Evolutionary conservation across 2,329 filamentous ascomycete genomes (phyloP), one percentile per base, ranked within the genome.

Genomic region (Passalora sequoiae): DNA sequence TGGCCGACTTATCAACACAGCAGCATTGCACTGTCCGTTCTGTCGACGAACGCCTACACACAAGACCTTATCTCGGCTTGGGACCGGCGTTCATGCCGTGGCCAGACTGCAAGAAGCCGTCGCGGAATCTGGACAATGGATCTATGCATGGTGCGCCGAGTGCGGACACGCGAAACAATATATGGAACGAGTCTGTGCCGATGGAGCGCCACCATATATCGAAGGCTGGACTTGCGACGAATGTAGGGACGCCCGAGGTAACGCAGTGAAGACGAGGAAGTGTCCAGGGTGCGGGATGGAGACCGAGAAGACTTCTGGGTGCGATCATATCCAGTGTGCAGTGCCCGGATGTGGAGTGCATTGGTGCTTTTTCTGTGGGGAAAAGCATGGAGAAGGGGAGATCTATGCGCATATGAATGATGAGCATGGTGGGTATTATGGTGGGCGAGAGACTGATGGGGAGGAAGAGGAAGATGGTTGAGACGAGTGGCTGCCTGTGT

Each of bases 381-480:
- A 39, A 16, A 28, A 31, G 32, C 30, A 47, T 16, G 22, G 19
- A 27, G 37, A 33, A 25, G 24, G 13, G 9, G 29, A 17, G 1
- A 44, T 50, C 27, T 50, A 50, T 33, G 24, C 4, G n/a, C 47
- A 50, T 38, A 47, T 50, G 47, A 28, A 22, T 7, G 25, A 20
- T 4, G 44, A 12, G 40, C 47, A 50, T 44, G 44, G 47, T 13
- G 44, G 47, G 12, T 50, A 44, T 38, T 47, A 44, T 44, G 47
- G 32, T n/a, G 47, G 38, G 12, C 3, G 27, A 10, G 43, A 46
- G 10, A 39, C 40, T 36, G 38, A 47, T 38, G 46, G 43, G 4
- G 28, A 27, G n/a, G 31, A 46, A 2, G 38, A 43, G 12, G 22
- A 30, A 38, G 19, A 5, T n/a, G n/a, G n/a, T n/a, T n/a, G n/a